Evolutionary conservation across 257 asterid species (phyloP).

Genomic region (Coffea eugenioides): DNA sequence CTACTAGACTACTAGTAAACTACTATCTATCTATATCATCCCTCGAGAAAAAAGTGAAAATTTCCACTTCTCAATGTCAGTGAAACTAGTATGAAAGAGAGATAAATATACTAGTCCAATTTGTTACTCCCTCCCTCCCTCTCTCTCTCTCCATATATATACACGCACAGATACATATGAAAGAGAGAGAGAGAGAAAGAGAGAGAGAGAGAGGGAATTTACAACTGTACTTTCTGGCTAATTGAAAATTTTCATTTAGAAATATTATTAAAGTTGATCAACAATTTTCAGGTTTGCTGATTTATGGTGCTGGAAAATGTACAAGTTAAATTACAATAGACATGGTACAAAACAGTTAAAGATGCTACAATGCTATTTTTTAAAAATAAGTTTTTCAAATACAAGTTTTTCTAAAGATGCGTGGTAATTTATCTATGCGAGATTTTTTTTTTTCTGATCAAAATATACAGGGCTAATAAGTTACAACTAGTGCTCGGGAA

Average conservation of each 20-base stretch:
- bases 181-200: neutral
- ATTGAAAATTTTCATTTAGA: neutral
- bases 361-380: no score
- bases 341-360: neutral
- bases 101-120: neutral
- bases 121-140: neutral
- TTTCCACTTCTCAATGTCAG: slow-evolving; percentile 16
- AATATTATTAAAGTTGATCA: neutral
- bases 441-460: no score
- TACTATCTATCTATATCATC: slow-evolving; percentile 6
- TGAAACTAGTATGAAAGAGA: slow-evolving; percentile 1
- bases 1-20: no score
- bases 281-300: no score
- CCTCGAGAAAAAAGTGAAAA: slow-evolving; percentile 17
- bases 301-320: neutral
- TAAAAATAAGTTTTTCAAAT: no score
- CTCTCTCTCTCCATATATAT: neutral
- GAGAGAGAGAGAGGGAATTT: neutral
- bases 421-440: no score
- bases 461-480: no score
- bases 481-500: no score
- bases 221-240: slow-evolving; percentile 8
- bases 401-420: no score
- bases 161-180: neutral
- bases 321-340: no score